Evolutionary conservation across 148 eudicot species (phyloP), one percentile per base, ranked within the genome.

Genomic region (Chenopodium album): DNA sequence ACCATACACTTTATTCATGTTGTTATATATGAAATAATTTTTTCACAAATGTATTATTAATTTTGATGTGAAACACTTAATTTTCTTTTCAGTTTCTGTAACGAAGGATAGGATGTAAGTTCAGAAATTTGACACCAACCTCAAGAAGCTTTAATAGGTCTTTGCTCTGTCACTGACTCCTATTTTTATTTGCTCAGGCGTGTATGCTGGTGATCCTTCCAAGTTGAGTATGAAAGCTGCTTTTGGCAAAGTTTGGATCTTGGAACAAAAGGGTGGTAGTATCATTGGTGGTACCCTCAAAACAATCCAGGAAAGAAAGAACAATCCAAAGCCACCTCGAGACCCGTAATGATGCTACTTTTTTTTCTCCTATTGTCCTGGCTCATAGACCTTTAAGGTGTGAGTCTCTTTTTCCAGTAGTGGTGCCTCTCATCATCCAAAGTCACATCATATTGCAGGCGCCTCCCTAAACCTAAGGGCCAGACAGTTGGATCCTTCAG

Each of bases 161-260:
- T 22, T 46, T 34, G 59, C 66, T 56, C 14, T 71, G 44, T 41
- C 19, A 22, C n/a, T 41, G 47, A 65, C 7, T 46, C 46, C 52
- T 28, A 52, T 31, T 41, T 23, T 68, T n/a, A 14, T 19, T 81
- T 66, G 28, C 0, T 52, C 84, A 94, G 98, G 98, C 77, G 98
- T 94, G 82, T 94, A 94, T 87, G 98, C 98, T 60, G 98, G 98
- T 28, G 94, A 94, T 89, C 98, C 98, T 75, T 82, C 98, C 41
- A 92, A 91, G 84, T 77, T 94, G 78, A 94, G 98, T 77, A 94
- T 94, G 98, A 94, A 89, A 88, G 95, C 98, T 82, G 94, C 98
- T 67, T 94, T 94, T 84, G 94, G 94, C 73, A 92, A 80, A 82
- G 98, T 94, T 44, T 94, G 98, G 98, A 88, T 85, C 64, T 87